Evolutionary conservation across 352 stramenopile species (phyloP).

Genomic region (Phytophthora citricola): DNA sequence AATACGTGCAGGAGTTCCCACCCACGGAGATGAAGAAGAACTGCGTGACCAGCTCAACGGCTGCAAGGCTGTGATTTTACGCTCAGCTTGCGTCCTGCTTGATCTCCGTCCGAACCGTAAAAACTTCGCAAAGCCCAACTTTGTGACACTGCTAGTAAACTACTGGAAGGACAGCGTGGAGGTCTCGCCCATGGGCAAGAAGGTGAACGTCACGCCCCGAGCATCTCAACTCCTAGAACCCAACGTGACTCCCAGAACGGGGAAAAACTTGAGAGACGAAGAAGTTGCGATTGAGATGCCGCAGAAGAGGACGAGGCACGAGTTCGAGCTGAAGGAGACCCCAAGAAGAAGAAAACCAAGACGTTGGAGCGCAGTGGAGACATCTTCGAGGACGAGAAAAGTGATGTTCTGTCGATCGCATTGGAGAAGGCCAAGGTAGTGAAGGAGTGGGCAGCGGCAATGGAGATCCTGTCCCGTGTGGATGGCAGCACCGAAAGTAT

Average conservation of each 20-base stretch:
- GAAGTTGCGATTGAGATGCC: neutral
- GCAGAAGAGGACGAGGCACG: conserved; percentile 1
- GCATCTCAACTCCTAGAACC: neutral
- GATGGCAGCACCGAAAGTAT: conserved; percentile 35
- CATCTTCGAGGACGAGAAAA: neutral
- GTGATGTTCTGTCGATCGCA: neutral
- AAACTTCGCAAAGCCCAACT: conserved; percentile 20
- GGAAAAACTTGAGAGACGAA: neutral
- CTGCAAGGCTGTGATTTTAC: conserved; percentile 20
- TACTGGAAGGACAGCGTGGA: conserved; percentile 24
- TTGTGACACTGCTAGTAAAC: conserved; percentile 18
- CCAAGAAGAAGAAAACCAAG: conserved; percentile 23
- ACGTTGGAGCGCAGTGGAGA: conserved; percentile 5
- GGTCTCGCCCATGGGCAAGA: neutral
- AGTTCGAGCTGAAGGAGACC: conserved; percentile 6
- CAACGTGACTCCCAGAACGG: neutral
- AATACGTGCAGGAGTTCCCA: conserved; percentile 28
- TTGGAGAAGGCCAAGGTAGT: conserved; percentile 40
- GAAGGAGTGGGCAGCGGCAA: conserved; percentile 38
- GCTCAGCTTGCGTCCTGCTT: conserved; percentile 26
- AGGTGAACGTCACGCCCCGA: neutral
- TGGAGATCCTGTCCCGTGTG: conserved; percentile 37
- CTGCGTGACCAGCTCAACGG: conserved; percentile 19
- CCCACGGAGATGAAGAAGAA: conserved; percentile 13
- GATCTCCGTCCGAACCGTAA: conserved; percentile 27